phyloP scores from a whole-genome alignment of 306 rosid genomes.

The Elaeagnus macrophylla region DNA sequence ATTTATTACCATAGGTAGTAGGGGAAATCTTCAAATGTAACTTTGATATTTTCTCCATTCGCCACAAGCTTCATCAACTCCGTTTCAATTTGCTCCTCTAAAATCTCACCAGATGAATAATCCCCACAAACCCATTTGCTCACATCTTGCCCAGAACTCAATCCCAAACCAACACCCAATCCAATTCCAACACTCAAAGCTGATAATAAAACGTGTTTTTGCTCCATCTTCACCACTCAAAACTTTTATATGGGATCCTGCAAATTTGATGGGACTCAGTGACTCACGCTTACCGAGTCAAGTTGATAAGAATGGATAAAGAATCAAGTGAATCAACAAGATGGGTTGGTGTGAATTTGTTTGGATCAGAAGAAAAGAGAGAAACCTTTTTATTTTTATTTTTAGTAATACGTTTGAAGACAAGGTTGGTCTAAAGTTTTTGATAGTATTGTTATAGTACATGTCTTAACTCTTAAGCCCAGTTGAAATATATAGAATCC shows the following conservation, averaged over 20 bases:
- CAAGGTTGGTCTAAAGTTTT: constrained; percentile 34
- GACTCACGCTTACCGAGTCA: neutral
- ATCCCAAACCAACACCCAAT: constrained; percentile 80
- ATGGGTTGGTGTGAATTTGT: constrained; percentile 21
- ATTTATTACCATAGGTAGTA: constrained; percentile 63
- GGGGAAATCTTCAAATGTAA: constrained; percentile 71
- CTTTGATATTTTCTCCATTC: constrained; percentile 48
- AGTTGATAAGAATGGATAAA: constrained; percentile 1
- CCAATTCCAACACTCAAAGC: constrained; percentile 97
- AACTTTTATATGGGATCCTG: neutral
- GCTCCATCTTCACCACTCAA: constrained; percentile 49
- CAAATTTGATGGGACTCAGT: constrained; percentile 21
- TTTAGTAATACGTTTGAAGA: constrained; percentile 15
- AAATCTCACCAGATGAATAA: constrained; percentile 43
- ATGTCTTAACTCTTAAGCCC: constrained; percentile 18
- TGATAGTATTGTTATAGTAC: constrained; percentile 30
- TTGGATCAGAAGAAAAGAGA: constrained; percentile 8
- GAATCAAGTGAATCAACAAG: constrained; percentile 22
- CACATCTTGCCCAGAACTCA: constrained; percentile 69
- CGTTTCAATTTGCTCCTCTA: constrained; percentile 55
- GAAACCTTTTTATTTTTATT: no score
- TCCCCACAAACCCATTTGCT: constrained; percentile 77
- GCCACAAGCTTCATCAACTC: constrained; percentile 56
- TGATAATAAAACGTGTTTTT: constrained; percentile 81
- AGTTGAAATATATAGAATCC: constrained; percentile 43